Percentiles rank a stretch among this genome's conserved stretches.
phyloP scores from a whole-genome alignment of 352 stramenopile genomes.

The Phytophthora pluvialis region DNA sequence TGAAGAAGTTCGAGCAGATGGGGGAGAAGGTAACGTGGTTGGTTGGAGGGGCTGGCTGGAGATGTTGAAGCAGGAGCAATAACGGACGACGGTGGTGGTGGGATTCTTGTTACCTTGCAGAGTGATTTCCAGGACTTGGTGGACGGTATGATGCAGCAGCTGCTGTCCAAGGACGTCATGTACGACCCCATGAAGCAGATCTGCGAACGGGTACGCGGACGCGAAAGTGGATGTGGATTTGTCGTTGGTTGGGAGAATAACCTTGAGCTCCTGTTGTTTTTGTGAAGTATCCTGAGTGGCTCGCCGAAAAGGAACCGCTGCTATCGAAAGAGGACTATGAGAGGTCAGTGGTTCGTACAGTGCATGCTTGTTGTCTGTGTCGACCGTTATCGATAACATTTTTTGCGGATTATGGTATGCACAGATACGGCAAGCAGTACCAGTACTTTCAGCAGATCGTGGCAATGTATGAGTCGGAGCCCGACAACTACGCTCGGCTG shows the following conservation, averaged over 20 bases:
- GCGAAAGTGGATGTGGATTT: not conserved
- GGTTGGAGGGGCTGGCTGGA: not conserved
- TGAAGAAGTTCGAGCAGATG: constrained; percentile 96
- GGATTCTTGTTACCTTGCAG: constrained; percentile 28
- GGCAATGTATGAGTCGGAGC: constrained; percentile 96
- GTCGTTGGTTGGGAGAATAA: not conserved
- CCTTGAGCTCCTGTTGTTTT: not conserved
- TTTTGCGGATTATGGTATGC: not conserved
- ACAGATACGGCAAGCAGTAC: constrained; percentile 96
- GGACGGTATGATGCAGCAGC: constrained; percentile 98
- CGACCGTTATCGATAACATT: constrained; percentile 8
- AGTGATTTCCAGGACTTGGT: constrained; percentile 94
- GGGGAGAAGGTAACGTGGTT: constrained; percentile 86
- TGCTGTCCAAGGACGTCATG: constrained; percentile 98
- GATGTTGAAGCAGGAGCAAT: too few species aligned
- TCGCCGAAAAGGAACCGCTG: constrained; percentile 92
- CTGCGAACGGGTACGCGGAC: constrained; percentile 77
- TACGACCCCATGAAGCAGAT: constrained; percentile 98
- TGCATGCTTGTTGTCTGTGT: not conserved
- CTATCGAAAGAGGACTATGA: constrained; percentile 94
- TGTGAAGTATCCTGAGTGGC: constrained; percentile 95
- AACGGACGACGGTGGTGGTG: not conserved
- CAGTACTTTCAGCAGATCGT: constrained; percentile 98
- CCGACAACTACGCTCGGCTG: constrained; percentile 94
- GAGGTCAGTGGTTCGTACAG: constrained; percentile 37